A percentile compares a stretch with the other conserved stretches of the same genome.
Evolutionary conservation across 768 basidiomycete species (phyloP).

Genomic region (Podaxis sp.): DNA sequence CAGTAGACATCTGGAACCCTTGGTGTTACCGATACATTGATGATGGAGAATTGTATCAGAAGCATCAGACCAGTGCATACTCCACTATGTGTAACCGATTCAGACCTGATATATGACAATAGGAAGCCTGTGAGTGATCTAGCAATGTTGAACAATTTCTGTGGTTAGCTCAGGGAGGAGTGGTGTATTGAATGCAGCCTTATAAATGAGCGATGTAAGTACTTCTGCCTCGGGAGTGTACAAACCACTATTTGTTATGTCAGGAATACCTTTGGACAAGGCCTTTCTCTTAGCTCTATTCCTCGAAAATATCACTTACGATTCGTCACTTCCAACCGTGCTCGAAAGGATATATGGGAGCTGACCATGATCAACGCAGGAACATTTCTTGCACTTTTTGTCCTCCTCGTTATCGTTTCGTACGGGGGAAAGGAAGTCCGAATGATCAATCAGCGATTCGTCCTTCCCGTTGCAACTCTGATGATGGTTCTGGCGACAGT

Average conservation of each 20-base stretch:
- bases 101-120: no score
- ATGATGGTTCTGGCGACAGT: slow-evolving; percentile 5
- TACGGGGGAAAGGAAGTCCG: neutral
- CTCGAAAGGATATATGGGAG: neutral
- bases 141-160: no score
- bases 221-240: no score
- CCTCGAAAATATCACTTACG: slow-evolving; percentile 8
- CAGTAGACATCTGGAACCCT: no score
- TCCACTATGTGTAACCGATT: no score
- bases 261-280: slow-evolving; percentile 2
- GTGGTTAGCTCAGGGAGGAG: no score
- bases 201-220: no score
- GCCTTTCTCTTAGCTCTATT: slow-evolving; percentile 4
- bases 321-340: neutral
- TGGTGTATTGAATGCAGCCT: no score
- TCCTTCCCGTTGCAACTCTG: slow-evolving; percentile 1
- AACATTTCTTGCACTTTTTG: neutral
- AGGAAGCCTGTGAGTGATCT: no score
- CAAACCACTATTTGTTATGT: neutral
- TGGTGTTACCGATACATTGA: no score
- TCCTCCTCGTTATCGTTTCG: slow-evolving; percentile 2
- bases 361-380: neutral
- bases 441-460: neutral
- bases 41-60: no score
- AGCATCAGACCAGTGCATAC: no score